Conservation (phyloP, 2,329 filamentous ascomycete genomes). For the Harringtonia aguacate region DNA sequence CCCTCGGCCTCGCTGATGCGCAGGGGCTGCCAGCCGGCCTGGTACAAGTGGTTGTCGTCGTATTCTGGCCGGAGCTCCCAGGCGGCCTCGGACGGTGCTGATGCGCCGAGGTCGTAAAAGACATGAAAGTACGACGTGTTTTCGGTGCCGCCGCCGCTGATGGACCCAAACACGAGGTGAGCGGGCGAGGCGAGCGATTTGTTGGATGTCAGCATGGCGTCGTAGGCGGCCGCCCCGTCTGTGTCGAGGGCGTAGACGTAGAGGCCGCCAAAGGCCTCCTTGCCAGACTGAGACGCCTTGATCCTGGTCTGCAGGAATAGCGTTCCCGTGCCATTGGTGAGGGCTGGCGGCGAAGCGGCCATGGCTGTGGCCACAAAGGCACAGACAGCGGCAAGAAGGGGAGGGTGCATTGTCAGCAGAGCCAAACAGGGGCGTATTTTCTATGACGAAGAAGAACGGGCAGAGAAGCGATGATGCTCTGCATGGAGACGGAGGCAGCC, state of each 20-base stretch:
- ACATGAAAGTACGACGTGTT: background rate
- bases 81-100: background rate
- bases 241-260: conserved; percentile 8
- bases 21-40: conserved; percentile 4
- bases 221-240: conserved; percentile 5
- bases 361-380: too few species aligned
- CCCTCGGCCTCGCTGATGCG: background rate
- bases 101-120: conserved; percentile 1
- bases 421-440: background rate
- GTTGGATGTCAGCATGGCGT: conserved; percentile 5
- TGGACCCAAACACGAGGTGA: background rate
- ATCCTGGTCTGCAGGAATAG: background rate
- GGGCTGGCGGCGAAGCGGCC: too few species aligned
- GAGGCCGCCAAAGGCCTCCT: background rate
- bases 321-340: background rate
- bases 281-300: background rate
- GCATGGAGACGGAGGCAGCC: too few species aligned
- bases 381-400: too few species aligned
- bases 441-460: too few species aligned
- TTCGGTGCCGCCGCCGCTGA: background rate
- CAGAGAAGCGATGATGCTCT: too few species aligned
- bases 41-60: background rate
- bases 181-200: background rate
- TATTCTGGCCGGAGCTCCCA: background rate
- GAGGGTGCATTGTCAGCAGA: background rate